These are phyloP conservation scores for Moniliophthora roreri DNA, from an alignment of 1,284 basidiomycete species.

Conservation along the genomic window DNA sequence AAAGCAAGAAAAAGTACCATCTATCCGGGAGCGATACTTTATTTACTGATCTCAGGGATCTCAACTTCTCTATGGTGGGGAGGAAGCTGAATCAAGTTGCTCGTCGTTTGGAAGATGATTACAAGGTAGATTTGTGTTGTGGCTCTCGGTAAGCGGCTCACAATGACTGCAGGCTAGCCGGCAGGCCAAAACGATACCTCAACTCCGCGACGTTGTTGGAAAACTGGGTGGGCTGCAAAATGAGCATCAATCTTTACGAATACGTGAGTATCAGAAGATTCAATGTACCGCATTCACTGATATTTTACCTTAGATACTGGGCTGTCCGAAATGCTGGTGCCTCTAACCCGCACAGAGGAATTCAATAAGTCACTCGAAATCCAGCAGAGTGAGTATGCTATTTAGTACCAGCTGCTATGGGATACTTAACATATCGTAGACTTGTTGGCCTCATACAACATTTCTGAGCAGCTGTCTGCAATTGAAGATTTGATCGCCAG, in stretches of 20 bases:
- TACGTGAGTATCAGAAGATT: conserved; percentile 56
- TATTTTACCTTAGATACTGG: conserved; percentile 75
- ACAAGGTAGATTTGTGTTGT: conserved; percentile 60
- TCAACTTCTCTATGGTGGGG: conserved; percentile 95
- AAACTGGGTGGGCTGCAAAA: conserved; percentile 89
- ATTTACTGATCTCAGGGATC: conserved; percentile 82
- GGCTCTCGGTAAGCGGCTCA: background rate
- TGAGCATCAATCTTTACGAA: conserved; percentile 85
- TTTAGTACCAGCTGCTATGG: background rate
- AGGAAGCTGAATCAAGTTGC: conserved; percentile 82
- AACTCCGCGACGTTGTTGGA: conserved; percentile 94
- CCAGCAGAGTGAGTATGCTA: conserved; percentile 78
- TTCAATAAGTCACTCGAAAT: conserved; percentile 95
- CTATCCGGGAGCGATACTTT: conserved; percentile 82
- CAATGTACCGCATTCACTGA: conserved; percentile 11
- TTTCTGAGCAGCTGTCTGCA: conserved; percentile 69
- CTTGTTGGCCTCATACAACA: conserved; percentile 87
- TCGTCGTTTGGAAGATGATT: conserved; percentile 86
- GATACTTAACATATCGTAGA: conserved; percentile 47
- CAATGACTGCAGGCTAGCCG: conserved; percentile 53
- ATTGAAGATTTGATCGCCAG: conserved; percentile 89
- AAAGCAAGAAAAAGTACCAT: conserved; percentile 87
- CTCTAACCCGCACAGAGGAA: conserved; percentile 81
- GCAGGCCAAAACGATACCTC: conserved; percentile 87
- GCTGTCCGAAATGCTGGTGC: conserved; percentile 88